Base-by-base conservation (phyloP, 805 yeast species). In the Maudiozyma barnettii region DNA sequence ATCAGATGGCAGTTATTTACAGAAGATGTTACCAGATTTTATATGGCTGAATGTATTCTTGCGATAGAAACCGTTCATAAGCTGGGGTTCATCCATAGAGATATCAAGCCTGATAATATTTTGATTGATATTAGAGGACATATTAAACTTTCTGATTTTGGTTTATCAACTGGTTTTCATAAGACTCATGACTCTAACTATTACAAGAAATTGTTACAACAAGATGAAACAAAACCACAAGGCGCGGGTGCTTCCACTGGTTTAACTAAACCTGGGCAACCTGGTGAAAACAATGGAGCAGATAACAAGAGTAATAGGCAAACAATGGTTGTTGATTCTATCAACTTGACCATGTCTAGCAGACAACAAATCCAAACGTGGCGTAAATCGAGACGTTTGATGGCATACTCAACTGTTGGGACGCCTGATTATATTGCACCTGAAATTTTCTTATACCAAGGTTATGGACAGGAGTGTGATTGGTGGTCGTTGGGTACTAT, bases 401-500 rank as follows among this genome's bases (percentile, higher is more conserved):
- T 90, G 96, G 96, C 96, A 1, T 89, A 89, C 61, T 87, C 96
- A 7, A 90, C 97, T 0, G 97, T 89, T 29, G 97, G 97, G 41
- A 89, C 97, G 0, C 97, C 97, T 0, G 96, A 89, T 65, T 89
- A 89, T 63, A 89, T 89, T 65, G 96, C 96, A 1, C 97, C 97
- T 0, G 97, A 89, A 63, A 90, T 89, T 51, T 89, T 89, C 58
- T 73, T 87, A 43, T 88, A 88, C 57, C 93, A 89, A 69, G 97
- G 97, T 5, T 89, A 89, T 66, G 95, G 96, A 12, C 95, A 88
- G 68, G 96, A 89, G 62, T 89, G 97, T 68, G 97, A 89, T 66
- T 89, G 97, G 97, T 89, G 97, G 97, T 84, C 95, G 8, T 68
- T 89, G 41, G 97, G 97, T 29, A 95, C 96, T 1, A 89, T 89